phyloP scores from a whole-genome alignment of 2,329 filamentous ascomycete species.

The Daldinia eschscholtzii region DNA sequence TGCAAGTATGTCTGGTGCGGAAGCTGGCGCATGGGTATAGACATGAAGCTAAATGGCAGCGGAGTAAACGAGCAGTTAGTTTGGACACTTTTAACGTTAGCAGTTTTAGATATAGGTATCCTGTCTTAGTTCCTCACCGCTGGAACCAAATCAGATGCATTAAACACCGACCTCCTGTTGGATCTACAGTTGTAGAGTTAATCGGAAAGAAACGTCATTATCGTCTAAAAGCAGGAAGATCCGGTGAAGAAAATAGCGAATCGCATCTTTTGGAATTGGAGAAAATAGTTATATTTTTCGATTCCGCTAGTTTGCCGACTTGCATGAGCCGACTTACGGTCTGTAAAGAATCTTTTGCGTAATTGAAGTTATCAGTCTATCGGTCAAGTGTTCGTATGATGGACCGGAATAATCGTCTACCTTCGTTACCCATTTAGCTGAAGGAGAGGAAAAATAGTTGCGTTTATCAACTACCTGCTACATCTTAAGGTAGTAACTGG shows the following conservation, averaged over 20 bases:
- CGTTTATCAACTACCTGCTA: too few species aligned
- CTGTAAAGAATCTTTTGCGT: constrained; percentile 8
- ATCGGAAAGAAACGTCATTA: constrained; percentile 21
- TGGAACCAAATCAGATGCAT: constrained; percentile 16
- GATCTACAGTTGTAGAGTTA: not conserved
- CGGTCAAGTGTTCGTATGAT: constrained; percentile 4
- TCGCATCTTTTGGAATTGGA: constrained; percentile 20
- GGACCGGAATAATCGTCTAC: not conserved
- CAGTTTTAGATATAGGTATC: constrained; percentile 15
- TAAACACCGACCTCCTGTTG: not conserved
- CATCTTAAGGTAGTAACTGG: too few species aligned
- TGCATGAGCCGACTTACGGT: constrained; percentile 25
- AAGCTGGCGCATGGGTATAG: constrained; percentile 6
- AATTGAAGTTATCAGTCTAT: constrained; percentile 10
- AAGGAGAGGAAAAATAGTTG: not conserved
- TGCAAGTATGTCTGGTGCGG: constrained; percentile 5
- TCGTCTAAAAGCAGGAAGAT: constrained; percentile 16
- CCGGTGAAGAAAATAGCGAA: constrained; percentile 36
- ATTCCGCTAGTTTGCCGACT: constrained; percentile 30
- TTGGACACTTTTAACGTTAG: not conserved
- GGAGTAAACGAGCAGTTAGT: not conserved
- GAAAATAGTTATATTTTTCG: constrained; percentile 41
- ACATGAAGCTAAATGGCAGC: constrained; percentile 8
- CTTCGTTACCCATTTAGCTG: not conserved
- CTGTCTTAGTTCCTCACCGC: constrained; percentile 34